These are phyloP conservation scores for Metschnikowia noctiluminum DNA, from an alignment of 805 yeast species.

Conservation along the genomic window DNA sequence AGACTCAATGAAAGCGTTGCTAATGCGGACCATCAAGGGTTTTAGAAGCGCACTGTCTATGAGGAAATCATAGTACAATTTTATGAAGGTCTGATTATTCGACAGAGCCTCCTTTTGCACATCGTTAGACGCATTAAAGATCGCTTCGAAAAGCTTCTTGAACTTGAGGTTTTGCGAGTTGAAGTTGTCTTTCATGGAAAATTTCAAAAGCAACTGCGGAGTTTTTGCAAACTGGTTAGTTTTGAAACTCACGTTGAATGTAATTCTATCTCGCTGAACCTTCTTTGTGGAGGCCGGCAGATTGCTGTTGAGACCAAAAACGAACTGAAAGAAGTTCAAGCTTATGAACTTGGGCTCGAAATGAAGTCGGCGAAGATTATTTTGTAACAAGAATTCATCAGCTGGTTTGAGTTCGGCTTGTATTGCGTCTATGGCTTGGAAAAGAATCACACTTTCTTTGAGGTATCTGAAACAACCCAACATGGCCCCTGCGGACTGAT, in stretches of 20 bases:
- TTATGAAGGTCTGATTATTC: constrained; percentile 20
- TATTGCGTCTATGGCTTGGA: constrained; percentile 23
- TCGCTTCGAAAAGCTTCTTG: constrained; percentile 34
- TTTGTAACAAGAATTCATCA: constrained; percentile 19
- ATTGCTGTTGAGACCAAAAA: constrained; percentile 28
- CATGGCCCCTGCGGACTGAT: constrained; percentile 16
- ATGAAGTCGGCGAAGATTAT: constrained; percentile 30
- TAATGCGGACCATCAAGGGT: constrained; percentile 29
- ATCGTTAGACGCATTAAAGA: constrained; percentile 15
- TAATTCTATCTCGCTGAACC: constrained; percentile 33
- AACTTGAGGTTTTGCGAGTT: constrained; percentile 35
- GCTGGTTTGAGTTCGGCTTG: constrained; percentile 5
- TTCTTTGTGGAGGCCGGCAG: constrained; percentile 28
- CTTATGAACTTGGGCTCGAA: constrained; percentile 32
- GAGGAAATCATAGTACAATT: constrained; percentile 39
- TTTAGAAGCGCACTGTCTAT: constrained; percentile 25
- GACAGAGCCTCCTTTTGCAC: constrained; percentile 8
- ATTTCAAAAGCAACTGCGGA: constrained; percentile 21
- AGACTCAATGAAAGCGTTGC: constrained; percentile 23
- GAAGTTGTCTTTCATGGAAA: constrained; percentile 37
- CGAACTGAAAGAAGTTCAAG: constrained; percentile 30
- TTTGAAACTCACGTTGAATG: constrained; percentile 26
- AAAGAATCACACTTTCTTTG: constrained; percentile 29
- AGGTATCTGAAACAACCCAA: constrained; percentile 35
- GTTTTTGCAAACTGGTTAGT: constrained; percentile 29